phyloP scores from a whole-genome alignment of 768 basidiomycete genomes.

The Crucibulum laeve region DNA sequence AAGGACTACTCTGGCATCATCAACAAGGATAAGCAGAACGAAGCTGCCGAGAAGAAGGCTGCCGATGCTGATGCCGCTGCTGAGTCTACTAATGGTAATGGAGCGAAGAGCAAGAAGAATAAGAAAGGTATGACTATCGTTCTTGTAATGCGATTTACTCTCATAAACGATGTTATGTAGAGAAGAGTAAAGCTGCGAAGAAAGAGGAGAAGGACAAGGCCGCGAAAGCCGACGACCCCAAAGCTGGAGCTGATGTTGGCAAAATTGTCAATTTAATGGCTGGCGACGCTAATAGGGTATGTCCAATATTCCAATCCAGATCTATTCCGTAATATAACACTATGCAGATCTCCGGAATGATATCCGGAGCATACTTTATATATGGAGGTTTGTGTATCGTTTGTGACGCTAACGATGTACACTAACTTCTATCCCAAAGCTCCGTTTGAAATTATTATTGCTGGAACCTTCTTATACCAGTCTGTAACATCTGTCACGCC shows the following conservation, averaged over 20 bases:
- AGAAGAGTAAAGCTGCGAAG: constrained; percentile 26
- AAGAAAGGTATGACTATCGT: constrained; percentile 1
- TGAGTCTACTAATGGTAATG: constrained; percentile 12
- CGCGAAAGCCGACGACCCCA: constrained; percentile 48
- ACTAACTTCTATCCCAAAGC: constrained; percentile 25
- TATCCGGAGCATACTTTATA: constrained; percentile 57
- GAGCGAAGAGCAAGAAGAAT: constrained; percentile 4
- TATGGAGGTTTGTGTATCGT: constrained; percentile 49
- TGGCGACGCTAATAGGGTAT: constrained; percentile 60
- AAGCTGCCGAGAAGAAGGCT: constrained; percentile 19
- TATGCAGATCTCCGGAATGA: constrained; percentile 43
- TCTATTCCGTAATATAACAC: background rate
- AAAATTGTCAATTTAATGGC: constrained; percentile 92
- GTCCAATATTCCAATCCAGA: constrained; percentile 8
- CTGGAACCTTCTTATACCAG: constrained; percentile 74
- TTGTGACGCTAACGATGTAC: constrained; percentile 4
- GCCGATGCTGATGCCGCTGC: constrained; percentile 26
- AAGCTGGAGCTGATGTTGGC: constrained; percentile 79
- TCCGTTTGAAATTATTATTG: constrained; percentile 77
- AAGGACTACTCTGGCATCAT: constrained; percentile 81
- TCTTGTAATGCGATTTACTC: no score
- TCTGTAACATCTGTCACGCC: constrained; percentile 22
- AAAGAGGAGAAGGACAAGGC: constrained; percentile 34
- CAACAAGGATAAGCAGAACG: constrained; percentile 37
- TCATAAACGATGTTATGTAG: no score